A percentile compares a stretch with the other conserved stretches of the same genome.
These are phyloP conservation scores for Prunus mume DNA, from an alignment of 306 rosid genomes.

Conservation along the genomic window DNA sequence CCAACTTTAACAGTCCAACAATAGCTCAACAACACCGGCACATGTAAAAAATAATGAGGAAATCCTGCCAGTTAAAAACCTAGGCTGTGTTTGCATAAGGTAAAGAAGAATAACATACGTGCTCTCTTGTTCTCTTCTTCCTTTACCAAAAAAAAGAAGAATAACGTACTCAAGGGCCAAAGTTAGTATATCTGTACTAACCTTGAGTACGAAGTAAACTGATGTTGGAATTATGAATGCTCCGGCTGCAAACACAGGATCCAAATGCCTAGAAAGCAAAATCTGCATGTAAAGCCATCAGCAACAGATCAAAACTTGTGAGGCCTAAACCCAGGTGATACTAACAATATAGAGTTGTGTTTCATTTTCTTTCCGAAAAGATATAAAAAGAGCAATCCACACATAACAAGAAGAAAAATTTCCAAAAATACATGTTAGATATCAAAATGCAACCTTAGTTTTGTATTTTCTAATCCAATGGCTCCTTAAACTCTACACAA, in stretches of 20 bases:
- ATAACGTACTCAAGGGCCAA: not conserved
- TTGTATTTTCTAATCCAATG: not conserved
- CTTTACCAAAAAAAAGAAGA: not conserved
- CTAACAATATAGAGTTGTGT: constrained; percentile 1
- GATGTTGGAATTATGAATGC: constrained; percentile 87
- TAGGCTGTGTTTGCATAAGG: not conserved
- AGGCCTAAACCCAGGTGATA: not conserved
- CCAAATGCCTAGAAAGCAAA: constrained; percentile 63
- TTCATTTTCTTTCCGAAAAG: not conserved
- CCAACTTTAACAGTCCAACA: not conserved
- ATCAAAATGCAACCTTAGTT: not conserved
- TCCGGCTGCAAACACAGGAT: constrained; percentile 79
- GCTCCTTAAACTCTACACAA: not conserved
- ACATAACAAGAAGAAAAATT: not conserved
- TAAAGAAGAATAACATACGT: not conserved
- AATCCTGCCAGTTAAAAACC: not conserved
- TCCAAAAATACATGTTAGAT: not conserved
- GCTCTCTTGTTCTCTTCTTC: too few species aligned
- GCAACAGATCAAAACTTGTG: constrained; percentile 18
- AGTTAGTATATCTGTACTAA: constrained; percentile 18
- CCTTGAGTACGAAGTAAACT: constrained; percentile 81
- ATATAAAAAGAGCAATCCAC: not conserved
- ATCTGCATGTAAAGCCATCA: constrained; percentile 57
- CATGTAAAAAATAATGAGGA: not conserved
- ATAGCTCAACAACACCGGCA: not conserved